These are phyloP conservation scores for Phytophthora idaei DNA, from an alignment of 352 stramenopile species.

Conservation along the genomic window DNA sequence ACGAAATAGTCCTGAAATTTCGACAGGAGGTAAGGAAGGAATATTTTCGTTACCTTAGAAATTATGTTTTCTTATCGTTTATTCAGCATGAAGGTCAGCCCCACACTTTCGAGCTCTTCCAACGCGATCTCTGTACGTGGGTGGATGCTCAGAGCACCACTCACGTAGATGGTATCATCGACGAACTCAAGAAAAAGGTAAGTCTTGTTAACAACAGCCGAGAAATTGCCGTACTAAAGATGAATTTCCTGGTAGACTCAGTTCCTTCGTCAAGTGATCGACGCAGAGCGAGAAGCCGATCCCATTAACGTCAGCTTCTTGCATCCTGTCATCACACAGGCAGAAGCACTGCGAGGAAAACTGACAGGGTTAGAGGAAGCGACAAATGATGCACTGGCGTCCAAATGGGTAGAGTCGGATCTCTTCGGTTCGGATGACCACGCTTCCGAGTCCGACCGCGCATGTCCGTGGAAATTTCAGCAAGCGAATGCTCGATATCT, in stretches of 20 bases:
- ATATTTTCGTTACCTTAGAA: no score
- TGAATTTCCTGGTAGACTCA: slow-evolving; percentile 8
- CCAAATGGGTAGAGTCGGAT: slow-evolving; percentile 6
- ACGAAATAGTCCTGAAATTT: background rate
- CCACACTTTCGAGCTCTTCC: background rate
- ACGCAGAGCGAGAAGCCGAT: background rate
- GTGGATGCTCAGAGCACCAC: background rate
- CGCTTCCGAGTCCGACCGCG: background rate
- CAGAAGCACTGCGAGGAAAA: background rate
- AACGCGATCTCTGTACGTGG: slow-evolving; percentile 13
- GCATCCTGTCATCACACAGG: background rate
- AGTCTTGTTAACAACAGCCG: background rate
- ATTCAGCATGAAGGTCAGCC: background rate
- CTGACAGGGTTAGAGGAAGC: background rate
- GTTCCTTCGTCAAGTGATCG: slow-evolving; percentile 12
- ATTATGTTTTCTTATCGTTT: background rate
- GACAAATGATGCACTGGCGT: background rate
- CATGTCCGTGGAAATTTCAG: slow-evolving; percentile 9
- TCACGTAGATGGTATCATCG: slow-evolving; percentile 14
- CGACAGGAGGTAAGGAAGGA: background rate
- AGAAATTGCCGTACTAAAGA: background rate
- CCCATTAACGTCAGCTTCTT: slow-evolving; percentile 5
- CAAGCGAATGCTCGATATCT: slow-evolving; percentile 3
- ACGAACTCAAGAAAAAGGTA: slow-evolving; percentile 20
- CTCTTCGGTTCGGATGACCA: background rate